phyloP scores from a whole-genome alignment of 441 rosid species.

The Bruguiera hainesii region DNA sequence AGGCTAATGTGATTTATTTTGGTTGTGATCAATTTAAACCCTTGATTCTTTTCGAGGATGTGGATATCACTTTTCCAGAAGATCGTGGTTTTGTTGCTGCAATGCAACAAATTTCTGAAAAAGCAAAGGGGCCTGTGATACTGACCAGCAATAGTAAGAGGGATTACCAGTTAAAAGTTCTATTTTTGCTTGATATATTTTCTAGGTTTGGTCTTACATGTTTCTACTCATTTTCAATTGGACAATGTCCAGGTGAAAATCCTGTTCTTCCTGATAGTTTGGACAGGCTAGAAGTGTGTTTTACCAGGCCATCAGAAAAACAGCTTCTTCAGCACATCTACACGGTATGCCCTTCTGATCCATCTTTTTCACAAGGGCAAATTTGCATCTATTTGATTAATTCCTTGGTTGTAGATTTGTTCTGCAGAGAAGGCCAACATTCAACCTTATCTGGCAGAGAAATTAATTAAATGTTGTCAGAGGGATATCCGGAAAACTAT shows the following conservation, averaged over 20 bases:
- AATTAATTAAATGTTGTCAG: slow-evolving; percentile 47
- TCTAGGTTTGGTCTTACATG: slow-evolving; percentile 8
- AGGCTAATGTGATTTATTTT: slow-evolving; percentile 30
- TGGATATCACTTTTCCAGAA: slow-evolving; percentile 75
- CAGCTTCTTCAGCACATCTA: slow-evolving; percentile 59
- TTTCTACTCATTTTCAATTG: slow-evolving; percentile 17
- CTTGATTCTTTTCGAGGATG: slow-evolving; percentile 92
- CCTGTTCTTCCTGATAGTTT: slow-evolving; percentile 70
- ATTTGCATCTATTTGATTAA: not conserved
- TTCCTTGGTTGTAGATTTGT: slow-evolving; percentile 54
- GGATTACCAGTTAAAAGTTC: slow-evolving; percentile 22
- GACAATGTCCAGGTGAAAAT: slow-evolving; percentile 49
- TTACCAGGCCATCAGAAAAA: slow-evolving; percentile 48
- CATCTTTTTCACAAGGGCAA: slow-evolving; percentile 4
- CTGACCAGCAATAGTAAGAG: slow-evolving; percentile 82
- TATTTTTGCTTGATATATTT: slow-evolving; percentile 6
- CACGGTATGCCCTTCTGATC: slow-evolving; percentile 41
- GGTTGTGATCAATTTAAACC: slow-evolving; percentile 47
- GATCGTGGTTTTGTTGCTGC: slow-evolving; percentile 91
- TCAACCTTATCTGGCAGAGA: slow-evolving; percentile 51
- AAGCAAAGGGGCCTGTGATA: slow-evolving; percentile 84
- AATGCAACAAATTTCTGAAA: slow-evolving; percentile 79
- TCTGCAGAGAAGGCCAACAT: slow-evolving; percentile 56
- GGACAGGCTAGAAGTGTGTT: slow-evolving; percentile 58
- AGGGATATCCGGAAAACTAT: slow-evolving; percentile 81